Evolutionary conservation across 1,284 basidiomycete genomes (phyloP).

Genomic region (Melampsora larici-populina): DNA sequence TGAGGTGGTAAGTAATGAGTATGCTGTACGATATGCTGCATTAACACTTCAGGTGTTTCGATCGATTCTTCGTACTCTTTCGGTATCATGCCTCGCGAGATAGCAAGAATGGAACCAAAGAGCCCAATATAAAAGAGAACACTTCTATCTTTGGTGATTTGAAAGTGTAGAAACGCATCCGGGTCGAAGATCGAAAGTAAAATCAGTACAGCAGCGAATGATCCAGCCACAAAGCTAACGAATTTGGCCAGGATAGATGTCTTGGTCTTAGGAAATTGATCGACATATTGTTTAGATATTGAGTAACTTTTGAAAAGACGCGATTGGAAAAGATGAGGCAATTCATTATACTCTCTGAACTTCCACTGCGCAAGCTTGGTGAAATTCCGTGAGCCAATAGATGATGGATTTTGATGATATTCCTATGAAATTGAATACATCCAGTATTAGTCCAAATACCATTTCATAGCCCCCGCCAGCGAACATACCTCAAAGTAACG

Average conservation of each 20-base stretch:
- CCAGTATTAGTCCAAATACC: neutral
- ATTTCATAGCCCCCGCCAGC: neutral
- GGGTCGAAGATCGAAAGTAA: constrained; percentile 87
- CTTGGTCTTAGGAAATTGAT: constrained; percentile 94
- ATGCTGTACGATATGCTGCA: constrained; percentile 84
- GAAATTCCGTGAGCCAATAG: constrained; percentile 84
- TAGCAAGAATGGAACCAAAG: constrained; percentile 81
- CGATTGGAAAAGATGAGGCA: constrained; percentile 85
- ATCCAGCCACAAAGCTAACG: constrained; percentile 90
- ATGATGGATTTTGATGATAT: constrained; percentile 96
- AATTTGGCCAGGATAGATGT: constrained; percentile 73
- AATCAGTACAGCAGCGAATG: constrained; percentile 89
- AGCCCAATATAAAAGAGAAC: constrained; percentile 87
- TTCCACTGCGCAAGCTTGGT: constrained; percentile 96
- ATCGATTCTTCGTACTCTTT: constrained; percentile 68
- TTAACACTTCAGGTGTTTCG: constrained; percentile 84
- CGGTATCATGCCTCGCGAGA: constrained; percentile 89
- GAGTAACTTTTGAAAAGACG: constrained; percentile 84
- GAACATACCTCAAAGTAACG: constrained; percentile 76
- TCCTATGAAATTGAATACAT: constrained; percentile 59
- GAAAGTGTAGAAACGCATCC: constrained; percentile 74
- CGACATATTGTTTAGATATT: constrained; percentile 87
- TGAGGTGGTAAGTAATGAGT: constrained; percentile 92
- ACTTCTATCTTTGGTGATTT: constrained; percentile 86
- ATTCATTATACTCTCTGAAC: constrained; percentile 97